phyloP scores from a whole-genome alignment of 345 rosid genomes.

The Acer campestre region DNA sequence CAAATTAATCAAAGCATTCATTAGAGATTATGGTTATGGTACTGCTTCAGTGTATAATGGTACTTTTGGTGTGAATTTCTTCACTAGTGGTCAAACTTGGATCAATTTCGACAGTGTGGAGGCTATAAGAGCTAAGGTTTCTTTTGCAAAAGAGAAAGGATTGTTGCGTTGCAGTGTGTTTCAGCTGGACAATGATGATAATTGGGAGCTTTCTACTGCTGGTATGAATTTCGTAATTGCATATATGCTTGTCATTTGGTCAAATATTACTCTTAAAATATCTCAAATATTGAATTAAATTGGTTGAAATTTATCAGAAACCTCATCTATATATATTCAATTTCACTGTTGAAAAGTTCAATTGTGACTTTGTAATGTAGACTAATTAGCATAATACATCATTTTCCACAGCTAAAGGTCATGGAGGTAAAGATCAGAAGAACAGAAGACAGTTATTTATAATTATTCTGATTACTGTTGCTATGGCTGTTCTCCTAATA shows the following conservation, averaged over 20 bases:
- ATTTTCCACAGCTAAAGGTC: not conserved
- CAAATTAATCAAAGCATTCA: slow-evolving; percentile 13
- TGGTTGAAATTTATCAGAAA: too few species aligned
- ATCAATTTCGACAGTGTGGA: too few species aligned
- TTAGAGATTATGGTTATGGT: slow-evolving; percentile 5
- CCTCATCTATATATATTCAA: too few species aligned
- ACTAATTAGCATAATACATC: not conserved
- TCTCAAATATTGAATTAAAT: too few species aligned
- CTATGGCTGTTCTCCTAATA: not conserved
- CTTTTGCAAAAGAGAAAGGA: slow-evolving; percentile 12
- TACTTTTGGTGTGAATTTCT: too few species aligned
- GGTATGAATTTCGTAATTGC: not conserved
- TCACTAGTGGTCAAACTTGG: too few species aligned
- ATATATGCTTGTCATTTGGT: not conserved
- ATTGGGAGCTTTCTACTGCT: slow-evolving; percentile 8
- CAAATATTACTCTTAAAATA: not conserved
- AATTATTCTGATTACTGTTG: slow-evolving; percentile 3
- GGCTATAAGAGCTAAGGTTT: too few species aligned
- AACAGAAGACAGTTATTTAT: not conserved
- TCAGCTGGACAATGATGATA: slow-evolving; percentile 10
- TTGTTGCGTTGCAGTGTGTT: slow-evolving; percentile 11
- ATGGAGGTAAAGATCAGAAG: not conserved
- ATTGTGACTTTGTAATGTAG: too few species aligned
- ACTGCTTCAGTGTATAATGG: too few species aligned
- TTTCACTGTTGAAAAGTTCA: too few species aligned